phyloP scores from a whole-genome alignment of 1,139 yeast species.

The Saccharomyces uvarum region DNA sequence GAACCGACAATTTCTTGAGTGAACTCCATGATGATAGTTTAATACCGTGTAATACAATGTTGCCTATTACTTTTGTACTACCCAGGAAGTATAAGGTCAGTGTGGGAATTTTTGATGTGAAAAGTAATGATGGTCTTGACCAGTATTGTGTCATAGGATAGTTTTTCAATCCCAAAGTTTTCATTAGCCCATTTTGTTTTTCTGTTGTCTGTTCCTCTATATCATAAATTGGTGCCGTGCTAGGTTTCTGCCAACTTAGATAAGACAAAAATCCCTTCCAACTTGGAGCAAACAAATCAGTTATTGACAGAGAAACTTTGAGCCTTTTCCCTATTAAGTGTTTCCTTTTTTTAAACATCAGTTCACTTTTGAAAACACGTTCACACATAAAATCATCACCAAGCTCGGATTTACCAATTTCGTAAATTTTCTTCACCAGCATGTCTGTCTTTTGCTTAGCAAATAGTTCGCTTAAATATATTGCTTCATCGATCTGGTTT shows the following conservation, averaged over 20 bases:
- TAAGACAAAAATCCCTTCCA: constrained; percentile 44
- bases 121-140: constrained; percentile 29
- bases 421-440: constrained; percentile 56
- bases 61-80: constrained; percentile 31
- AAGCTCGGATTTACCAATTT: constrained; percentile 51
- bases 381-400: constrained; percentile 55
- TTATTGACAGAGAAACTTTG: constrained; percentile 48
- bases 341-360: constrained; percentile 74
- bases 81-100: constrained; percentile 31
- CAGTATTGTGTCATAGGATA: constrained; percentile 26
- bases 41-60: constrained; percentile 31
- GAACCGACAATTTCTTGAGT: constrained; percentile 29
- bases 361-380: constrained; percentile 63
- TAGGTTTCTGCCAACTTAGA: constrained; percentile 24
- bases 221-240: constrained; percentile 8
- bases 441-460: constrained; percentile 56
- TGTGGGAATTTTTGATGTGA: constrained; percentile 32
- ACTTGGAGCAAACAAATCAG: constrained; percentile 75
- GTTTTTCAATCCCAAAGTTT: constrained; percentile 16
- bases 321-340: constrained; percentile 58
- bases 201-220: neutral
- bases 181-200: neutral
- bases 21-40: constrained; percentile 32
- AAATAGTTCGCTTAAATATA: constrained; percentile 53
- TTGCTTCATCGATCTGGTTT: constrained; percentile 55